Base-by-base conservation (phyloP, 2,329 filamentous ascomycete genomes). In the Ceratocystiopsis sp. region DNA sequence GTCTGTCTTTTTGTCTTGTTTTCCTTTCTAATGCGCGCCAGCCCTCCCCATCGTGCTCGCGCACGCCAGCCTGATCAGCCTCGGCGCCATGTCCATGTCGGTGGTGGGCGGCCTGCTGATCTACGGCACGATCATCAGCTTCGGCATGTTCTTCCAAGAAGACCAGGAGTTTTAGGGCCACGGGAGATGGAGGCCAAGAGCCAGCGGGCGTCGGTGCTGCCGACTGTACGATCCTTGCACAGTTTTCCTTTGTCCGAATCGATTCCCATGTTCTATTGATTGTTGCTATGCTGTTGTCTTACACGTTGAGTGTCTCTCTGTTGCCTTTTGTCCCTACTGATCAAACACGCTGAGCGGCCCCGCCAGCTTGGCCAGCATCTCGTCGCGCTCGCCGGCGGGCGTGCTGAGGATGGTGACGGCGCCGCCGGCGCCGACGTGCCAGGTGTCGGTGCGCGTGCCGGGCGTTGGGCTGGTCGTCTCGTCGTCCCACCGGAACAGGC, bases 81-180 rank as follows among this genome's bases (percentile, higher is more conserved):
- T 81, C 45, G 78, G 84, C 42, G 91, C 91, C 40, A 93, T 94
- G 78, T 67, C 85, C 58, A 98, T 98, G 91, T 93, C 84, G 42
- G 82, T 98, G 53, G 65, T 89, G 42, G 91, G 91, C 25, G 91
- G 91, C 42, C 67, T 95, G 46, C 66, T 98, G 58, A 98, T 98
- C 59, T 98, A 98, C 64, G 84, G 85, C 45, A 98, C 91, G 40
- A 95, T 98, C 59, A 93, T 98, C 64, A 91, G 83, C 65, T 98
- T 98, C 62, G 80, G 83, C 51, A 83, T 95, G 78, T 98, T 96
- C 67, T 98, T 98, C 70, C 82, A 89, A 59, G 87, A 96, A 63
- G 86, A 96, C 60, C 83, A 93, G 58, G 91, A 96, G 54, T 98
- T 96, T 61, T 96, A 64, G n/a, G 21, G n/a, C n/a, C n/a, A 0